Evolutionary conservation across 2,329 filamentous ascomycete species (phyloP), one percentile per base, ranked within the genome.

Genomic region (Dactylellina haptotyla): DNA sequence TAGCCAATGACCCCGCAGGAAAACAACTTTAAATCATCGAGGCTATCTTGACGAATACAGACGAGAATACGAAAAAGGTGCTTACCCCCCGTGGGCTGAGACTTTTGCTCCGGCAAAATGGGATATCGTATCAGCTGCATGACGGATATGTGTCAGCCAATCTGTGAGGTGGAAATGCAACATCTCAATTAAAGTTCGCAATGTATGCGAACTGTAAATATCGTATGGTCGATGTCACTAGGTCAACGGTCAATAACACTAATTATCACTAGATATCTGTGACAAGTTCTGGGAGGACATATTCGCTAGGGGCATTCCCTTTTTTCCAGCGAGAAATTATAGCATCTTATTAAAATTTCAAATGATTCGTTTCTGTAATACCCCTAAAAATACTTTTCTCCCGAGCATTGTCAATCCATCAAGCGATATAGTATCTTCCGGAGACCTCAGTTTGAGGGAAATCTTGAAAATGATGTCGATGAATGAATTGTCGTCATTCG

Each of bases 351-450:
- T 65, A 5, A 18, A n/a, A 9, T 39, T 18, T 25, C 18, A 3
- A 14, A 10, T 20, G 14, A n/a, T 48, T 28, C 16, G 26, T 4
- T 16, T 65, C 61, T 14, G 45, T 39, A 0, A 18, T 9, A 8
- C 48, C 16, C 0, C 37, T 1, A 34, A 65, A 26, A 9, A 37
- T 65, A 16, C 23, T 58, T 23, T 26, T 32, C 9, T 57, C 51
- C 1, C 50, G 28, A 14, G 51, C 57, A 25, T 51, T 65, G 16
- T 65, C 50, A 10, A 51, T 34, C 51, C 62, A 66, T 3, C 62
- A 18, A 51, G 50, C 30, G 51, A 34, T 50, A 50, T 14, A 1
- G 57, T 51, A 14, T n/a, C 51, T 1, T 25, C 51, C 10, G 51
- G 39, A 1, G 57, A 25, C 12, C 48, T 48, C 6, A 57, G 10